Conservation (phyloP, 2,329 filamentous ascomycete genomes). For the Apiospora aurea region DNA sequence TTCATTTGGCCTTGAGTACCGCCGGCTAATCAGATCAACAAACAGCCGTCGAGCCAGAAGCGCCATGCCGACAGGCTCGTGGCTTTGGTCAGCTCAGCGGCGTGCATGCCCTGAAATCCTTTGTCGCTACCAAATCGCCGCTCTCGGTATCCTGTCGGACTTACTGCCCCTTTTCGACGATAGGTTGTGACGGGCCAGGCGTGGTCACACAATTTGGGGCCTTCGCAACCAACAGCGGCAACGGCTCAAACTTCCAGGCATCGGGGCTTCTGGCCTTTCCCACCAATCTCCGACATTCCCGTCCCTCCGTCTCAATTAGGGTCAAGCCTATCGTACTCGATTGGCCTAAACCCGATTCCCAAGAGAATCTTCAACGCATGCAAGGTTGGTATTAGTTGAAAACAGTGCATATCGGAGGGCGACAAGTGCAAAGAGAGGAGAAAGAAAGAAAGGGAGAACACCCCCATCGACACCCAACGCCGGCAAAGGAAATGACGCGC, state of each 20-base stretch:
- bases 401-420: not conserved
- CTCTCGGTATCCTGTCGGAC: not conserved
- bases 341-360: not conserved
- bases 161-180: slow-evolving; percentile 6
- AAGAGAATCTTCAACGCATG: no score
- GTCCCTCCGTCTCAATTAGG: slow-evolving; percentile 1
- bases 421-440: not conserved
- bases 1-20: not conserved
- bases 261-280: not conserved
- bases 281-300: not conserved
- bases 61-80: not conserved
- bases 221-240: not conserved
- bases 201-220: slow-evolving; percentile 12
- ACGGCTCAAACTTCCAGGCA: not conserved
- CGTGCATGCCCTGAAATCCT: not conserved
- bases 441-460: not conserved
- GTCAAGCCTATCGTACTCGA: not conserved
- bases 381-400: not conserved
- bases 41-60: not conserved
- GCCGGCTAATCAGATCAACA: not conserved
- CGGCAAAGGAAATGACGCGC: slow-evolving; percentile 4
- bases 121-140: not conserved
- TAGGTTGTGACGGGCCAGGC: not conserved
- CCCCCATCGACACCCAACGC: not conserved
- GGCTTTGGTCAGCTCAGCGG: slow-evolving; percentile 4